Conservation (phyloP, 495 filamentous ascomycete genomes). For the Penicillium pulvis region DNA sequence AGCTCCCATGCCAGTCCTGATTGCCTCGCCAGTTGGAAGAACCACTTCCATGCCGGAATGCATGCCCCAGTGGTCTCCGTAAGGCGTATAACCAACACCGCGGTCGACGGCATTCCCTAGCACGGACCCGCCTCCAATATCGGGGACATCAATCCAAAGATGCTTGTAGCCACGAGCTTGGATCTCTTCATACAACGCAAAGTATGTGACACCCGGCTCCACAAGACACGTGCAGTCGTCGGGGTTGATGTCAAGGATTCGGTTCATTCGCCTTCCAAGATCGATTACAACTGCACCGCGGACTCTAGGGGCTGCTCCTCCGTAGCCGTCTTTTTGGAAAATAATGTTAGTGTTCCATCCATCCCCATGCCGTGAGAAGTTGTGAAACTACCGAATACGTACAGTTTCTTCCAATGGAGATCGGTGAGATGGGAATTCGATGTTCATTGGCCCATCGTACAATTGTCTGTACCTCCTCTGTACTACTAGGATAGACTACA, state of each 20-base stretch:
- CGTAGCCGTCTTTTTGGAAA: constrained; percentile 11
- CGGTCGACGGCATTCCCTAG: constrained; percentile 54
- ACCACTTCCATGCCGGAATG: constrained; percentile 23
- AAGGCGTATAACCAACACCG: constrained; percentile 39
- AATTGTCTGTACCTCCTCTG: constrained; percentile 15
- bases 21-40: constrained; percentile 41
- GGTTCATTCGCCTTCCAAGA: constrained; percentile 26
- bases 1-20: constrained; percentile 50
- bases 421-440: constrained; percentile 17
- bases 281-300: constrained; percentile 12
- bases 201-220: constrained; percentile 56
- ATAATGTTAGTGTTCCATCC: not conserved
- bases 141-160: constrained; percentile 56
- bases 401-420: constrained; percentile 22
- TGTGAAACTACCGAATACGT: not conserved
- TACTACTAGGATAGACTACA: constrained; percentile 15
- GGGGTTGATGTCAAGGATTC: constrained; percentile 29
- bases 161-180: constrained; percentile 46
- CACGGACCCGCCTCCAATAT: constrained; percentile 59
- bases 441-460: constrained; percentile 19
- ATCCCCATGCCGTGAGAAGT: not conserved
- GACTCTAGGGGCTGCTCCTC: constrained; percentile 18
- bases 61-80: constrained; percentile 19
- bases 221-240: constrained; percentile 27
- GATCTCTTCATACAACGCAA: constrained; percentile 54